Conservation (phyloP, 352 stramenopile genomes). For the Phytopythium kandeliae region DNA sequence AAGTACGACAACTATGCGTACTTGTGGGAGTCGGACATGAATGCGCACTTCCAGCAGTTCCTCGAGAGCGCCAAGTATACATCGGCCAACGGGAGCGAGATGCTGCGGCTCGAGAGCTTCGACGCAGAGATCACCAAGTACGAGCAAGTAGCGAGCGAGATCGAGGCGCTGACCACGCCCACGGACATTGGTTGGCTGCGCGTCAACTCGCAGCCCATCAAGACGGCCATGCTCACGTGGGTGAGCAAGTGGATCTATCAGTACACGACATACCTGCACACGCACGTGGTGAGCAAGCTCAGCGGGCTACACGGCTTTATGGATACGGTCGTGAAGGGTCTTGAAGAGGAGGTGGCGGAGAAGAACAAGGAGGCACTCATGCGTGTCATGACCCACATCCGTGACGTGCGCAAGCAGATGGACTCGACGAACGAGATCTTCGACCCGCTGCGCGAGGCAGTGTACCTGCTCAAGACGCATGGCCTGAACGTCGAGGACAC, state of each 20-base stretch:
- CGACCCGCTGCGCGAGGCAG: constrained; percentile 90
- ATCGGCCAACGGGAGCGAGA: constrained; percentile 62
- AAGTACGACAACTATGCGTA: constrained; percentile 95
- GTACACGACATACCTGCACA: constrained; percentile 93
- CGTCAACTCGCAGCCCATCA: constrained; percentile 96
- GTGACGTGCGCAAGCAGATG: constrained; percentile 92
- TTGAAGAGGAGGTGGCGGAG: constrained; percentile 88
- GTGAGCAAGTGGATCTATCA: constrained; percentile 96
- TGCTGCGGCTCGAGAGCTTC: constrained; percentile 94
- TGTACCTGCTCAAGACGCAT: constrained; percentile 94
- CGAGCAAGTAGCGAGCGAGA: constrained; percentile 90
- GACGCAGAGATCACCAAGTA: constrained; percentile 95
- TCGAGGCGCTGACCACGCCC: constrained; percentile 85
- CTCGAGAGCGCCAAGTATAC: constrained; percentile 58
- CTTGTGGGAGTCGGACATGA: constrained; percentile 96
- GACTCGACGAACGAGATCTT: constrained; percentile 93
- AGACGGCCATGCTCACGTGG: constrained; percentile 94
- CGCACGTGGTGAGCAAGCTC: constrained; percentile 89
- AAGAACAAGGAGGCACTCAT: constrained; percentile 95
- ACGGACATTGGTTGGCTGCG: constrained; percentile 96
- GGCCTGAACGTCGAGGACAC: constrained; percentile 89
- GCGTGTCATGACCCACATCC: constrained; percentile 95
- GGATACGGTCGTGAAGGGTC: constrained; percentile 85
- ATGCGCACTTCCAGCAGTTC: constrained; percentile 91
- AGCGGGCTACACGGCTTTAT: constrained; percentile 91